Evolutionary conservation across 2,329 filamentous ascomycete genomes (phyloP).

Genomic region (Colletotrichum lini): DNA sequence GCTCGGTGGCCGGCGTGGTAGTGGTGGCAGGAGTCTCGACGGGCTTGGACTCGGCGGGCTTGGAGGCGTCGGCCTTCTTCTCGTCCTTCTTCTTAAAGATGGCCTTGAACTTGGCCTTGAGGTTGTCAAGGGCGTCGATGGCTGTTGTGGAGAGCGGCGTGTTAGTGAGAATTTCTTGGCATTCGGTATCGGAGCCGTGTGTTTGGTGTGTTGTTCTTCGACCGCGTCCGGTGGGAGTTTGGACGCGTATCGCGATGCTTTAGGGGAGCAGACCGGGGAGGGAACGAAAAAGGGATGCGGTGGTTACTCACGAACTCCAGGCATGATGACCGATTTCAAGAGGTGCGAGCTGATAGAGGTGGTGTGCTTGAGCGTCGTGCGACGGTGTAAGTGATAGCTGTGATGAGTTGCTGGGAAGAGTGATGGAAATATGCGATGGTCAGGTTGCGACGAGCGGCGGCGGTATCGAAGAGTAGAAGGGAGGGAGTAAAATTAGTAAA

Average conservation of each 20-base stretch:
- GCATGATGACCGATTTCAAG: constrained; percentile 59
- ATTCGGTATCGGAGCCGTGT: background rate
- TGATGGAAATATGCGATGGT: background rate
- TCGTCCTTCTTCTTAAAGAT: constrained; percentile 65
- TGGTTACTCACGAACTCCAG: constrained; percentile 65
- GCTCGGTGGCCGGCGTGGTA: constrained; percentile 48
- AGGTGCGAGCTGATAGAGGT: background rate
- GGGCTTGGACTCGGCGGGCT: constrained; percentile 45
- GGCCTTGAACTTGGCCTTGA: constrained; percentile 70
- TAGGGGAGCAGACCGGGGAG: background rate
- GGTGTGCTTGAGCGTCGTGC: background rate
- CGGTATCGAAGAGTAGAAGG: background rate
- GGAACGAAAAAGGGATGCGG: background rate
- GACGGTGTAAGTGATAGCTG: constrained; percentile 3
- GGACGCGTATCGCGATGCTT: too few species aligned
- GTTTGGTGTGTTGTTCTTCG: background rate
- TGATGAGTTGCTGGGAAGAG: background rate
- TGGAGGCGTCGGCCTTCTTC: constrained; percentile 52
- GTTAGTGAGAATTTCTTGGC: constrained; percentile 32
- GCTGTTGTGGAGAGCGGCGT: constrained; percentile 53
- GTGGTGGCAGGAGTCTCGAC: constrained; percentile 46
- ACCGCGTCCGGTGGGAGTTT: background rate
- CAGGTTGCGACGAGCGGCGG: background rate
- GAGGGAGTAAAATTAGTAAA: background rate
- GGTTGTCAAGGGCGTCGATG: constrained; percentile 65